Percentiles rank a stretch among this genome's conserved stretches.
These are phyloP conservation scores for Penicillium occitanis DNA, from an alignment of 2,329 filamentous ascomycete genomes.

Conservation along the genomic window DNA sequence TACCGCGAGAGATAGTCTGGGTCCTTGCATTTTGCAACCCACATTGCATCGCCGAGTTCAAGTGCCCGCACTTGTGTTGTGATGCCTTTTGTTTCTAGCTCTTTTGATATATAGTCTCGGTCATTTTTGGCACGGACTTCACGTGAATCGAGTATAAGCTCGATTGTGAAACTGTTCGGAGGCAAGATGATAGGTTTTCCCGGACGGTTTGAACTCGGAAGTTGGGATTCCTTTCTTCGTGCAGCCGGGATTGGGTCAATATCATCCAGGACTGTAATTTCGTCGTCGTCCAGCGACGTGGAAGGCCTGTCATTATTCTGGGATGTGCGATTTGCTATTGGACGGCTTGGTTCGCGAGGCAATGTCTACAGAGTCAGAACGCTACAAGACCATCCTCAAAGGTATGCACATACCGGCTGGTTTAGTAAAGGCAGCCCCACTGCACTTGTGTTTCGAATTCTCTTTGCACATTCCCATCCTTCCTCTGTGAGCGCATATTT, in stretches of 20 bases:
- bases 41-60: conserved; percentile 73
- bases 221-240: not conserved
- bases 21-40: conserved; percentile 73
- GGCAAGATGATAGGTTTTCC: conserved; percentile 62
- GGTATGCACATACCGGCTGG: not conserved
- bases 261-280: conserved; percentile 10
- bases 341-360: not conserved
- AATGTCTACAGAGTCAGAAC: conserved; percentile 11
- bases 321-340: not conserved
- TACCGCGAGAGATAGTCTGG: conserved; percentile 55
- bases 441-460: conserved; percentile 54
- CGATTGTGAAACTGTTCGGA: conserved; percentile 67
- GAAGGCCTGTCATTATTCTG: not conserved
- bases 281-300: conserved; percentile 19
- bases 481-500: conserved; percentile 73
- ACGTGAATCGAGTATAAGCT: conserved; percentile 71
- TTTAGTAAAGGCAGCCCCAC: conserved; percentile 4
- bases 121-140: conserved; percentile 72
- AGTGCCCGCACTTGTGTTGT: conserved; percentile 66
- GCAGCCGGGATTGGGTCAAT: not conserved
- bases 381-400: not conserved
- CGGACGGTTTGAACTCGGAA: not conserved
- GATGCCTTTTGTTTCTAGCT: conserved; percentile 66
- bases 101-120: conserved; percentile 72
- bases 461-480: conserved; percentile 71